A percentile compares a stretch with the other conserved stretches of the same genome.
Conservation (phyloP, 23 red algal genomes). For the Gracilaria domingensis region DNA sequence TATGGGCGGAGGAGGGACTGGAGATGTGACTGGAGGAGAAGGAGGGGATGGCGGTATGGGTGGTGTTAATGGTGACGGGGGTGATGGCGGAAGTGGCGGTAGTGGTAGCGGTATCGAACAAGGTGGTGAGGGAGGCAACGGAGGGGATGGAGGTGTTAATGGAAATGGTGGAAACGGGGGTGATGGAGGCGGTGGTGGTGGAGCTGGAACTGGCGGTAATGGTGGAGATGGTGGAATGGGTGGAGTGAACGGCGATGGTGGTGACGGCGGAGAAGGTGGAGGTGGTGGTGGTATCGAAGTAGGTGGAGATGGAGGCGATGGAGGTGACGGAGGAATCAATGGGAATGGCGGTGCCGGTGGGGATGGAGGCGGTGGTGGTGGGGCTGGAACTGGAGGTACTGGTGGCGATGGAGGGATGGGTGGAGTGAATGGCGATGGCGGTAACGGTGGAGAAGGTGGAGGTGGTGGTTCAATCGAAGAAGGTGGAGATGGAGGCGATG, state of each 20-base stretch:
- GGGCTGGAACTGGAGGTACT: neutral
- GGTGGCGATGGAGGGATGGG: neutral
- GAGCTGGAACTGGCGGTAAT: neutral
- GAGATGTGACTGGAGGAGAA: neutral
- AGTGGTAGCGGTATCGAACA: too few relatives aligned
- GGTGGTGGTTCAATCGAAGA: neutral
- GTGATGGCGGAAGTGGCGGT: too few relatives aligned
- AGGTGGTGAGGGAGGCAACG: too few relatives aligned
- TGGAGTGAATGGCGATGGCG: neutral
- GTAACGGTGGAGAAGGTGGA: neutral
- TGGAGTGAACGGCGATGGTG: neutral
- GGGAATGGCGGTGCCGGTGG: neutral
- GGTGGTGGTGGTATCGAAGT: neutral
- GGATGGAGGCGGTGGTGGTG: neutral
- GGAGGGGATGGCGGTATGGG: too few relatives aligned
- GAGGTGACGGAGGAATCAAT: neutral
- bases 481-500: slow-evolving; percentile 3
- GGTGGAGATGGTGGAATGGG: neutral
- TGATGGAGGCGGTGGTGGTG: neutral
- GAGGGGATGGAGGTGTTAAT: neutral
- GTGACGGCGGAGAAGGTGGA: neutral
- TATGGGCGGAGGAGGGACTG: too few relatives aligned
- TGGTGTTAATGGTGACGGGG: too few relatives aligned
- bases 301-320: slow-evolving; percentile 10
- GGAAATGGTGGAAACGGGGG: neutral